A percentile compares a stretch with the other conserved stretches of the same genome.
These are phyloP conservation scores for Neonectria sp. DNA, from an alignment of 2,329 filamentous ascomycete genomes.

Conservation along the genomic window DNA sequence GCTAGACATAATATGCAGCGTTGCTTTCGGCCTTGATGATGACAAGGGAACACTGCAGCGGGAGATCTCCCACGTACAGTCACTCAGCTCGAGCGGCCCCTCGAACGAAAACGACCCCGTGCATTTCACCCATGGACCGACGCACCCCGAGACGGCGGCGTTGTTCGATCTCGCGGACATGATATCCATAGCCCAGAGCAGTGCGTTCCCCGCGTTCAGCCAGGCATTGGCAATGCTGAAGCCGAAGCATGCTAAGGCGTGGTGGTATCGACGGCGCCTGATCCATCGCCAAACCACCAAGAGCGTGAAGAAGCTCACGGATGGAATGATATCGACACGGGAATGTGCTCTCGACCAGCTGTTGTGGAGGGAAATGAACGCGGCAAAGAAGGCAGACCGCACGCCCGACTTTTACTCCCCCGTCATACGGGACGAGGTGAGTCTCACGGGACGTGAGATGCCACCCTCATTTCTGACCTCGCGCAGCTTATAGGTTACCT, in stretches of 20 bases:
- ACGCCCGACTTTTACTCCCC: constrained; percentile 51
- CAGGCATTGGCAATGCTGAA: constrained; percentile 44
- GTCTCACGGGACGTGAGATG: neutral
- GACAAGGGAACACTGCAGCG: constrained; percentile 35
- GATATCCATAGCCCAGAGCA: constrained; percentile 43
- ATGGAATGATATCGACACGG: constrained; percentile 21
- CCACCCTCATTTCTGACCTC: constrained; percentile 2
- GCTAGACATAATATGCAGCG: constrained; percentile 55
- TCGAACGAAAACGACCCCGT: constrained; percentile 17
- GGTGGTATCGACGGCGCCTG: constrained; percentile 42
- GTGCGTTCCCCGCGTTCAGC: constrained; percentile 38
- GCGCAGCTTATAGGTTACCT: constrained; percentile 47
- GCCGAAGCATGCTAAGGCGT: constrained; percentile 44
- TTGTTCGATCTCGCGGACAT: constrained; percentile 46
- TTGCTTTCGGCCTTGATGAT: constrained; percentile 51
- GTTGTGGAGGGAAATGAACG: constrained; percentile 51
- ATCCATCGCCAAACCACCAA: constrained; percentile 41
- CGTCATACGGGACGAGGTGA: constrained; percentile 54
- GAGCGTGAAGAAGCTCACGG: constrained; percentile 38
- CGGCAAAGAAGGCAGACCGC: constrained; percentile 50
- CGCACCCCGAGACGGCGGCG: constrained; percentile 38
- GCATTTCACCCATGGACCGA: constrained; percentile 33
- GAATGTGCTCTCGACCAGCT: constrained; percentile 53
- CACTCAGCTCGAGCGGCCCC: neutral
- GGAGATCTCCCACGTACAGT: constrained; percentile 31